Evolutionary conservation across 2,329 filamentous ascomycete genomes (phyloP).

Genomic region (Fusarium sp.): DNA sequence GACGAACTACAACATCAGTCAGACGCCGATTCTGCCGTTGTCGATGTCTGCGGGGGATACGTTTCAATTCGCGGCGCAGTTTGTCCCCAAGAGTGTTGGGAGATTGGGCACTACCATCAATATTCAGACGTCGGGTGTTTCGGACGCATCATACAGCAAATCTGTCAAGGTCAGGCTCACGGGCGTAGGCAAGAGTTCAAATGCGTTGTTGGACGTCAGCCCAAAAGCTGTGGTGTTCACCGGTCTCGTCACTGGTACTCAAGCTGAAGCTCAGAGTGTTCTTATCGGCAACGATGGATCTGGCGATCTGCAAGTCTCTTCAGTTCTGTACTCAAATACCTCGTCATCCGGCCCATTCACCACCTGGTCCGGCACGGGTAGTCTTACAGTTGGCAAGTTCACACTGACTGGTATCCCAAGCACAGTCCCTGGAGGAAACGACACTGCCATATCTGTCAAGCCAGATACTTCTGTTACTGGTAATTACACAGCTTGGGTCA

Average conservation of each 20-base stretch:
- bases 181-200: slow-evolving; percentile 58
- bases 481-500: slow-evolving; percentile 60
- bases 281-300: slow-evolving; percentile 62
- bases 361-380: slow-evolving; percentile 47
- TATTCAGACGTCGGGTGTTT: slow-evolving; percentile 58
- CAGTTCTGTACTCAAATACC: slow-evolving; percentile 55
- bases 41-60: slow-evolving; percentile 47
- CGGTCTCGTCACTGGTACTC: slow-evolving; percentile 56
- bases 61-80: slow-evolving; percentile 56
- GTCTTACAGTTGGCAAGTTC: slow-evolving; percentile 57
- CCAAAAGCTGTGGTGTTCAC: slow-evolving; percentile 61
- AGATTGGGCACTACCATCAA: slow-evolving; percentile 57
- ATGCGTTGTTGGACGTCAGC: slow-evolving; percentile 56
- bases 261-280: slow-evolving; percentile 53
- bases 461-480: slow-evolving; percentile 59
- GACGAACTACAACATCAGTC: slow-evolving; percentile 50
- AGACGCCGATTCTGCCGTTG: slow-evolving; percentile 46
- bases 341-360: slow-evolving; percentile 57
- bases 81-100: slow-evolving; percentile 54
- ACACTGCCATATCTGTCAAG: slow-evolving; percentile 53
- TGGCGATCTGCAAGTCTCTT: slow-evolving; percentile 53
- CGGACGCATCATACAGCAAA: slow-evolving; percentile 54
- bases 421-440: slow-evolving; percentile 52
- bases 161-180: slow-evolving; percentile 57
- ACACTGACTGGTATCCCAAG: slow-evolving; percentile 57